Base-by-base conservation (phyloP, 1,284 basidiomycete genomes). In the Apiotrichum veenhuisii region DNA sequence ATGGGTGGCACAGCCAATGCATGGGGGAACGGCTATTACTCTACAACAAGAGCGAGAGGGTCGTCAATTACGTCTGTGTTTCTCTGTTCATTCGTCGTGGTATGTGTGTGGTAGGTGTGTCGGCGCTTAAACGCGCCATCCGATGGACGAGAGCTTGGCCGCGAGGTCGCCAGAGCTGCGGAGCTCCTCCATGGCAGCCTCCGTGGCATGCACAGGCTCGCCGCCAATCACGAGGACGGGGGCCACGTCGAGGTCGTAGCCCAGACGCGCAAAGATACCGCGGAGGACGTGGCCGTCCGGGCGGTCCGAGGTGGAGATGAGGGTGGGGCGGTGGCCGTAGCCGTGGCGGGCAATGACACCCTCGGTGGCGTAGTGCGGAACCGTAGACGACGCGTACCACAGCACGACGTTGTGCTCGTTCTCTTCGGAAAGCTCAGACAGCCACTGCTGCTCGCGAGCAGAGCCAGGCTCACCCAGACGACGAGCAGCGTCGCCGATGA, bases 171-270 rank as follows among this genome's bases (percentile, higher is more conserved):
- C 67, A 25, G 57, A 64, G 14, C 50, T 36, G n/a, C 59, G 54
- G 34, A 69, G 58, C 50, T 62, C 61, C 46, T 64, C 51, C 40
- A 73, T 55, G 20, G 34, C 49, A 38, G 62, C 62, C 9, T 51
- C 20, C 26, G 64, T 59, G 12, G 64, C 70, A 12, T 60, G 42
- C 25, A 69, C 43, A 12, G 61, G 57, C 49, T 67, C 59, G 22
- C 67, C 68, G 33, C 67, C 71, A 36, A 73, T 66, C 57, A 71
- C 64, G 36, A 73, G 58, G 33, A 71, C 57, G 2, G 70, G 70
- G 36, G 58, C 56, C 10, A 55, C 42, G 25, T 45, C 40, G 14
- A 69, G 46, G 12, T 69, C 62, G 18, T 69, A 52, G 10, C 58
- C 58, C 7, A 69, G 63, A 33, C 70, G 62, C 18, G 48, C 44